These are phyloP conservation scores for Metschnikowia bowlesiae DNA, from an alignment of 805 yeast species.

Conservation along the genomic window DNA sequence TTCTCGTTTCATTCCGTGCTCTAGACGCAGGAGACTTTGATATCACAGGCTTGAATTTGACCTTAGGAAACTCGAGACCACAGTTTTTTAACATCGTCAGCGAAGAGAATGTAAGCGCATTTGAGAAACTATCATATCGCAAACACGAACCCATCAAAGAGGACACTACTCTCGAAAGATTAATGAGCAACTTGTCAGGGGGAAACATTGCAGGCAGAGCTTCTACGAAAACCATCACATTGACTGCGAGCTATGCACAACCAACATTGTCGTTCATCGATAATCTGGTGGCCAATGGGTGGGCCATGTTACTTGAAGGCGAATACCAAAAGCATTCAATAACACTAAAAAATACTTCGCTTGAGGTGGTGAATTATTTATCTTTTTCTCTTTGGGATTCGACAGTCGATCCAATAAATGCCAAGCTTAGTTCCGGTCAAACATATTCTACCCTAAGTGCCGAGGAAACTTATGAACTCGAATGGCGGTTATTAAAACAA, in stretches of 20 bases:
- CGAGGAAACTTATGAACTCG: slow-evolving; percentile 69
- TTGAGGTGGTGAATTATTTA: slow-evolving; percentile 51
- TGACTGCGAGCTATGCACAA: slow-evolving; percentile 43
- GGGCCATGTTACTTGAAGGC: slow-evolving; percentile 78
- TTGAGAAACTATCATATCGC: slow-evolving; percentile 8
- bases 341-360: slow-evolving; percentile 53
- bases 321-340: slow-evolving; percentile 52
- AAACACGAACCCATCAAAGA: background rate
- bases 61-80: slow-evolving; percentile 46
- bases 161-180: slow-evolving; percentile 9
- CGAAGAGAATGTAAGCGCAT: slow-evolving; percentile 18
- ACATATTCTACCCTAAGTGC: slow-evolving; percentile 30
- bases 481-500: slow-evolving; percentile 56
- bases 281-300: slow-evolving; percentile 53
- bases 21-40: slow-evolving; percentile 43
- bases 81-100: slow-evolving; percentile 43
- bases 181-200: slow-evolving; percentile 25
- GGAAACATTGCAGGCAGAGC: slow-evolving; percentile 18
- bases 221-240: slow-evolving; percentile 18
- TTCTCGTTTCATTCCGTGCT: slow-evolving; percentile 48
- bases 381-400: slow-evolving; percentile 69
- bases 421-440: slow-evolving; percentile 41
- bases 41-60: slow-evolving; percentile 49
- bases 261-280: slow-evolving; percentile 56
- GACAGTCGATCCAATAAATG: slow-evolving; percentile 58